A percentile compares a stretch with the other conserved stretches of the same genome.
These are phyloP conservation scores for Saccharomycopsis hybrid DNA, from an alignment of 1,139 yeast species.

Conservation along the genomic window DNA sequence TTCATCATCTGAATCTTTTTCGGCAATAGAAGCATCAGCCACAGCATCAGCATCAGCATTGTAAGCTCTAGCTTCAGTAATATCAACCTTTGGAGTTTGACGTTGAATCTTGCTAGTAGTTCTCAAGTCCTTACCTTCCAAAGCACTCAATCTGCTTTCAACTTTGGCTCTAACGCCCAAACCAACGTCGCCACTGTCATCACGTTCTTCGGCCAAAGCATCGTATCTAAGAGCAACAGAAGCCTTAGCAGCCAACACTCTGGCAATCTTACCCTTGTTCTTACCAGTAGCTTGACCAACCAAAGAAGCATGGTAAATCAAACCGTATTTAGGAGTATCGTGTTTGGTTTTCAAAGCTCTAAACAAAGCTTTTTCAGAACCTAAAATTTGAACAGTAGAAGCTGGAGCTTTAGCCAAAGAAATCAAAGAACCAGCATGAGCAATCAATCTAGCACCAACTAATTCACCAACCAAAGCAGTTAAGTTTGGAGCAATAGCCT, in stretches of 20 bases:
- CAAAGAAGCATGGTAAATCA: slow-evolving; percentile 92
- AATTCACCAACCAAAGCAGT: slow-evolving; percentile 95
- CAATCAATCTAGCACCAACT: slow-evolving; percentile 96
- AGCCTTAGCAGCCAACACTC: slow-evolving; percentile 98
- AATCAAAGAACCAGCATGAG: slow-evolving; percentile 94
- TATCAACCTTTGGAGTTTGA: slow-evolving; percentile 77
- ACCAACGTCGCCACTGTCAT: slow-evolving; percentile 92
- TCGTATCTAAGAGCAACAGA: slow-evolving; percentile 95
- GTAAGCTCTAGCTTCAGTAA: slow-evolving; percentile 79
- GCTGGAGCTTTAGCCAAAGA: slow-evolving; percentile 98
- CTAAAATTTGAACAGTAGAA: slow-evolving; percentile 95
- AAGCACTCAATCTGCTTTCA: slow-evolving; percentile 87
- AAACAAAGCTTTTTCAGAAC: slow-evolving; percentile 98
- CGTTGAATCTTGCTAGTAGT: slow-evolving; percentile 70
- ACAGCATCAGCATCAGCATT: slow-evolving; percentile 89
- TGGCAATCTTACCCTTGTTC: slow-evolving; percentile 97
- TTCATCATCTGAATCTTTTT: slow-evolving; percentile 41
- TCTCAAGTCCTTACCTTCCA: slow-evolving; percentile 92
- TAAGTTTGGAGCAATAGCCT: slow-evolving; percentile 96
- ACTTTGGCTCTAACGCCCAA: slow-evolving; percentile 87
- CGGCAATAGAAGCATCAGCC: slow-evolving; percentile 29
- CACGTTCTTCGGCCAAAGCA: slow-evolving; percentile 95
- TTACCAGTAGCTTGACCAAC: slow-evolving; percentile 97
- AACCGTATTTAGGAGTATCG: slow-evolving; percentile 97
- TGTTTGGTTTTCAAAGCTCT: slow-evolving; percentile 98